phyloP scores from a whole-genome alignment of 2,329 filamentous ascomycete genomes.

The Exophiala spinifera region DNA sequence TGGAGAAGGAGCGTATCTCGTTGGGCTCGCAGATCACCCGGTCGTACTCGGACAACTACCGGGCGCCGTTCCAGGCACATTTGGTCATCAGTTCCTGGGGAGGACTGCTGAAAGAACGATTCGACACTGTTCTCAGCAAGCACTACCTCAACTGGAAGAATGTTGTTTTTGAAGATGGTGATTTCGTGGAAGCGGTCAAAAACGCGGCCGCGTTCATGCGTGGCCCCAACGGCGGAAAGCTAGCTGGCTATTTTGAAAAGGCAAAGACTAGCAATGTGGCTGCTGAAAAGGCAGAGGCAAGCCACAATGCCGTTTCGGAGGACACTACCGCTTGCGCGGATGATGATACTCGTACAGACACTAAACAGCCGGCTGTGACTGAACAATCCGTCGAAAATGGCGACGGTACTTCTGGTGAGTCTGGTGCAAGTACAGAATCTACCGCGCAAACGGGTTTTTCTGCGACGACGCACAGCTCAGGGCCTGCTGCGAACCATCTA shows the following conservation, averaged over 20 bases:
- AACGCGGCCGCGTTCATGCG: conserved; percentile 68
- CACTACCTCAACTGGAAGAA: conserved; percentile 78
- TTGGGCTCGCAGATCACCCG: conserved; percentile 80
- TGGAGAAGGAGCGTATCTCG: conserved; percentile 77
- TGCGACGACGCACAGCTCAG: background rate
- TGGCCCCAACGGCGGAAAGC: conserved; percentile 51
- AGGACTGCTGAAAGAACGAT: conserved; percentile 73
- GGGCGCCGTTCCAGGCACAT: conserved; percentile 64
- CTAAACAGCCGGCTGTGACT: background rate
- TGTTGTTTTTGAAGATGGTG: conserved; percentile 67
- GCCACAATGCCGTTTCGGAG: too few relatives aligned
- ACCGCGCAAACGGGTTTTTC: conserved; percentile 2
- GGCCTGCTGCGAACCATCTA: background rate
- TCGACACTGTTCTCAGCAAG: conserved; percentile 69
- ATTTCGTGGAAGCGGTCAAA: conserved; percentile 68
- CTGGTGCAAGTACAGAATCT: background rate
- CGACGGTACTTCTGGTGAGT: too few relatives aligned
- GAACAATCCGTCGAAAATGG: background rate
- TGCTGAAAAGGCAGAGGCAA: background rate
- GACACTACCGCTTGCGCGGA: background rate
- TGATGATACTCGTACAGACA: background rate
- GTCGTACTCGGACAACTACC: conserved; percentile 83
- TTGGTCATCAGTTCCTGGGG: conserved; percentile 76
- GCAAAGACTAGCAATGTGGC: background rate
- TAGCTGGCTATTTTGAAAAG: conserved; percentile 56